Evolutionary conservation across 2,329 filamentous ascomycete genomes (phyloP).

Genomic region (Arthrobotrys musiformis): DNA sequence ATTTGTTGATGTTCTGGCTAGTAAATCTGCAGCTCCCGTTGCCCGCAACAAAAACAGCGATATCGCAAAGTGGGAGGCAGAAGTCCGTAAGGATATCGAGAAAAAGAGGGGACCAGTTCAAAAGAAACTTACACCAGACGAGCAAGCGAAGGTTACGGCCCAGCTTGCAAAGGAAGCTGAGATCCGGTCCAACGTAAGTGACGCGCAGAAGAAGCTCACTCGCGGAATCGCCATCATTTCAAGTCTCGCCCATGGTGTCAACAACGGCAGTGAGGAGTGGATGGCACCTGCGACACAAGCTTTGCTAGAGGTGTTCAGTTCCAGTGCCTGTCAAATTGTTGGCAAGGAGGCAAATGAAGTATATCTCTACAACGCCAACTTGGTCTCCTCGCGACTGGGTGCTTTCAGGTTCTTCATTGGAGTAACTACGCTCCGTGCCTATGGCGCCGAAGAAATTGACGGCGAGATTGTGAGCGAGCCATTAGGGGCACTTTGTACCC

Average conservation of each 20-base stretch:
- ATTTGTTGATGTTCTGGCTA: slow-evolving; percentile 83
- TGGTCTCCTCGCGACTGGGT: slow-evolving; percentile 78
- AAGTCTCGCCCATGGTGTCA: slow-evolving; percentile 83
- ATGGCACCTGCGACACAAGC: slow-evolving; percentile 82
- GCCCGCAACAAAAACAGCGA: slow-evolving; percentile 80
- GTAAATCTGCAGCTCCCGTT: slow-evolving; percentile 65
- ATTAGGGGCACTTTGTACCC: slow-evolving; percentile 74
- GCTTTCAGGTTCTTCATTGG: slow-evolving; percentile 83
- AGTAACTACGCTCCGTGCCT: slow-evolving; percentile 82
- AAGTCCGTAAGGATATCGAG: slow-evolving; percentile 85
- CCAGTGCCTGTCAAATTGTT: slow-evolving; percentile 82
- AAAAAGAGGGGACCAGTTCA: slow-evolving; percentile 85
- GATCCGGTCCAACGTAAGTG: slow-evolving; percentile 78
- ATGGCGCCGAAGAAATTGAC: slow-evolving; percentile 75
- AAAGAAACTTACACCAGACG: slow-evolving; percentile 89
- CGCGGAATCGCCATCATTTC: slow-evolving; percentile 87
- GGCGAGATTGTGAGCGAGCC: slow-evolving; percentile 57
- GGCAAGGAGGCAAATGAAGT: slow-evolving; percentile 81
- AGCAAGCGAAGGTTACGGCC: slow-evolving; percentile 87
- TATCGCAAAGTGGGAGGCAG: slow-evolving; percentile 95
- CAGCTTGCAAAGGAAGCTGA: slow-evolving; percentile 87
- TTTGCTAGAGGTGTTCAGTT: slow-evolving; percentile 78
- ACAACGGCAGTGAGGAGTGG: slow-evolving; percentile 89
- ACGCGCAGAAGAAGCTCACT: slow-evolving; percentile 75
- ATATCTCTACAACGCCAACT: slow-evolving; percentile 81